These are phyloP conservation scores for Chalciporus sphaerocephalus DNA, from an alignment of 768 basidiomycete species.

Conservation along the genomic window DNA sequence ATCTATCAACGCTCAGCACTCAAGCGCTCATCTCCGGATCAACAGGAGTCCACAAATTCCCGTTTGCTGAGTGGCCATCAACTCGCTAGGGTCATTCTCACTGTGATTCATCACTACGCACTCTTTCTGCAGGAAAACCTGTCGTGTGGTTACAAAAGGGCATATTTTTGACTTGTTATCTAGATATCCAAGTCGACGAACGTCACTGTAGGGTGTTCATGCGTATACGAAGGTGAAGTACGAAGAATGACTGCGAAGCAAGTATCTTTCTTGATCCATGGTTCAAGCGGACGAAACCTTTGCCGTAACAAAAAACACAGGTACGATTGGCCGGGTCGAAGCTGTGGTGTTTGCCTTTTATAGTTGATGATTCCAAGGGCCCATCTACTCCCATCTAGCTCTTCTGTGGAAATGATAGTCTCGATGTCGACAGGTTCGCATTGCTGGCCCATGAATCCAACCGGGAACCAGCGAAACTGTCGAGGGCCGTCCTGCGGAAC, in stretches of 20 bases:
- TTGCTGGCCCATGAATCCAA: background rate
- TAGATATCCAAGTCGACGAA: no score
- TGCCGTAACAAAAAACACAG: constrained; percentile 1
- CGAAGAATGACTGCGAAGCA: background rate
- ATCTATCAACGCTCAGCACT: no score
- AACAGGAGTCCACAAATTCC: background rate
- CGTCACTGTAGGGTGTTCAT: background rate
- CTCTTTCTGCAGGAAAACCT: background rate
- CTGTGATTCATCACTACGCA: background rate
- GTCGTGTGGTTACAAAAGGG: no score
- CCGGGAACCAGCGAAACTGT: background rate
- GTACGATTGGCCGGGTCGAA: background rate
- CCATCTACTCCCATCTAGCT: background rate
- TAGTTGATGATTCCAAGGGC: constrained; percentile 1
- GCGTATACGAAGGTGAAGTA: background rate
- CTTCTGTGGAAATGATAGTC: background rate
- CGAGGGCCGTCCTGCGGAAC: background rate
- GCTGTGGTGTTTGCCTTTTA: background rate
- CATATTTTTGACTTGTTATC: no score
- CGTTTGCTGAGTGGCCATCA: no score
- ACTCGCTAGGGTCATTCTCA: background rate
- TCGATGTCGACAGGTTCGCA: background rate
- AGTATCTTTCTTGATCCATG: background rate
- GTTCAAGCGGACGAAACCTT: background rate
- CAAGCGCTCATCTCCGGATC: background rate